A percentile compares a stretch with the other conserved stretches of the same genome.
These are phyloP conservation scores for Panicum hallii DNA, from an alignment of 202 grass and related monocot species.

Conservation along the genomic window DNA sequence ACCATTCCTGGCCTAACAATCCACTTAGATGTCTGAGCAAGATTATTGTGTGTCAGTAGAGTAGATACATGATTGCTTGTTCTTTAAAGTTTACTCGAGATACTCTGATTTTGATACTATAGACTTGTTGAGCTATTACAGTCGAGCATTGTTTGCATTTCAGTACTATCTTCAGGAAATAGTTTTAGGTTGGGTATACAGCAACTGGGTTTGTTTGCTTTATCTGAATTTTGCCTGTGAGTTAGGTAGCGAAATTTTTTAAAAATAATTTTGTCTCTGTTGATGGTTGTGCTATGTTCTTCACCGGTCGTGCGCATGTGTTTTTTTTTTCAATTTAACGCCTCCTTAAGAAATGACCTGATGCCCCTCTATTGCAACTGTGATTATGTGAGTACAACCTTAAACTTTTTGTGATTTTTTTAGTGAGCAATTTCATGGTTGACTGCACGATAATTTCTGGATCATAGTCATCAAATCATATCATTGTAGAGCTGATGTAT, in stretches of 20 bases:
- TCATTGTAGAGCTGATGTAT: not conserved
- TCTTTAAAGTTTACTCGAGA: not conserved
- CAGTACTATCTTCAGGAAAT: not conserved
- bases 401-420: not conserved
- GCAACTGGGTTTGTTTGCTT: not conserved
- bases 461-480: not conserved
- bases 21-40: not conserved
- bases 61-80: not conserved
- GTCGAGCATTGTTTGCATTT: not conserved
- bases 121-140: not conserved
- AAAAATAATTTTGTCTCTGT: not conserved
- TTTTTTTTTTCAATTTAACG: too few species aligned
- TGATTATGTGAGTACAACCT: not conserved
- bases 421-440: not conserved
- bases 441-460: not conserved
- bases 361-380: not conserved
- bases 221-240: slow-evolving; percentile 4
- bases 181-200: not conserved
- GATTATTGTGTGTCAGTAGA: not conserved
- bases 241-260: not conserved
- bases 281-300: not conserved
- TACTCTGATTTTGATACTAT: not conserved
- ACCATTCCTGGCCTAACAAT: not conserved
- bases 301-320: not conserved
- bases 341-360: not conserved